Base-by-base conservation (phyloP, 2,329 filamentous ascomycete species). In the Penicillium sp. region DNA sequence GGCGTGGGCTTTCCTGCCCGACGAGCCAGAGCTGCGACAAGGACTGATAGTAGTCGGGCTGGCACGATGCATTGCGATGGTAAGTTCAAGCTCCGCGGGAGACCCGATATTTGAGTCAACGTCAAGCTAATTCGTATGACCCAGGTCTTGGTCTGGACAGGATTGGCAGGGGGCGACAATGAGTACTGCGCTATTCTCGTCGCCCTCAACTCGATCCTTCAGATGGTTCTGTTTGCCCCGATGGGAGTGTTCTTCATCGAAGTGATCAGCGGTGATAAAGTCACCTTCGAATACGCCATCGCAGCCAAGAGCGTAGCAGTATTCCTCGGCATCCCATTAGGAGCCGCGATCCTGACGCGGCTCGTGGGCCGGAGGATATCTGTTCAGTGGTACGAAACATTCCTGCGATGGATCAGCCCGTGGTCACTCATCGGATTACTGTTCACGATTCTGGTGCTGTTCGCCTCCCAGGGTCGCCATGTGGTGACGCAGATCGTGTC, bases 31-130 rank as follows among this genome's bases (percentile, higher is more conserved):
- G 2, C 70, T 83, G 2, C 71, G 81, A 47, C 81, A 85, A 39
- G 91, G 90, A 0, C 76, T 94, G 2, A 90, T 94, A 36, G 83
- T 96, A 5, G 91, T 96, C 0, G 91, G 92, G 0, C 77, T 96
- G 1, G 92, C 89, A 5, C 79, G 92, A 49, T 96, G 92, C 64
- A 96, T 96, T 58, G 91, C 91, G 31, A 96, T 96, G 91, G 90
- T 88, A 69, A 55, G 74, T 61, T n/a, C n/a, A n/a, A n/a, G n/a
- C n/a, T n/a, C n/a, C n/a, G n/a, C n/a, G n/a, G n/a, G n/a, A n/a
- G n/a, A n/a, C n/a, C n/a, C n/a, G 32, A 21, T 34, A 7, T 21
- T 40, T 8, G 1, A 27, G 4, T 6, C 5, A 27, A 27, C 1
- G 7, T 6, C 24, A 27, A 27, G 24, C 24, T 27, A 6, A 27